Base-by-base conservation (phyloP, 1,284 basidiomycete genomes). In the Tremellales sp. region DNA sequence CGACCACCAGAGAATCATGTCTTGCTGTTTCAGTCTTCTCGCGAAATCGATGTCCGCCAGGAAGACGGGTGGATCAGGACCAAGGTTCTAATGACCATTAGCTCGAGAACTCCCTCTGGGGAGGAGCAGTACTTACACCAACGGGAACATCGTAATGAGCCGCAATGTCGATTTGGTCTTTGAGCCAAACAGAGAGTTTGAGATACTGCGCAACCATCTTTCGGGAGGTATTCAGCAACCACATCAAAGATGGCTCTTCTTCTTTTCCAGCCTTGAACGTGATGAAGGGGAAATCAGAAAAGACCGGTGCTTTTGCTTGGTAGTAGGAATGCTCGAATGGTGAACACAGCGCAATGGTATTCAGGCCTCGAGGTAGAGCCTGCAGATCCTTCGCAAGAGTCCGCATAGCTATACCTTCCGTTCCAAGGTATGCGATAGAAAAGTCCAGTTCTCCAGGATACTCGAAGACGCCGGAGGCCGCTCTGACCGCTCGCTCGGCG, bases 1-100 rank as follows among this genome's bases (percentile, higher is more conserved):
- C 3, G 94, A 94, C 95, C 95, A 99, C 95, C 95, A 99, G 1
- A 98, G 76, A 2, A 97, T 77, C 69, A 89, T 84, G 64, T 98
- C 95, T 55, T 95, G 87, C 46, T 84, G 83, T 42, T 83, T 76
- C 37, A 98, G 75, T 19, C 87, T 81, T 5, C 93, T 83, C 0
- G 94, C 88, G 65, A 97, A 94, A 57, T 85, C 87, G 50, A 98
- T 79, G 60, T 99, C 95, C 2, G 91, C 83, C 26, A 95, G 77
- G 58, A 87, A 80, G 16, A 97, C 74, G 1, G 90, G 84, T 41
- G 91, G 84, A 63, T 98, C 94, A 6, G 86, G 83, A 40, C 92
- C 89, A 40, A 98, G 79, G 68, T 98, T 93, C 65, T 71, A 50
- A 14, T 16, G 19, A 10, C 9, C 12, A 43, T 26, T 9, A 35